A percentile compares a stretch with the other conserved stretches of the same genome.
Evolutionary conservation across 306 rosid genomes (phyloP).

Genomic region (Trifolium dubium): DNA sequence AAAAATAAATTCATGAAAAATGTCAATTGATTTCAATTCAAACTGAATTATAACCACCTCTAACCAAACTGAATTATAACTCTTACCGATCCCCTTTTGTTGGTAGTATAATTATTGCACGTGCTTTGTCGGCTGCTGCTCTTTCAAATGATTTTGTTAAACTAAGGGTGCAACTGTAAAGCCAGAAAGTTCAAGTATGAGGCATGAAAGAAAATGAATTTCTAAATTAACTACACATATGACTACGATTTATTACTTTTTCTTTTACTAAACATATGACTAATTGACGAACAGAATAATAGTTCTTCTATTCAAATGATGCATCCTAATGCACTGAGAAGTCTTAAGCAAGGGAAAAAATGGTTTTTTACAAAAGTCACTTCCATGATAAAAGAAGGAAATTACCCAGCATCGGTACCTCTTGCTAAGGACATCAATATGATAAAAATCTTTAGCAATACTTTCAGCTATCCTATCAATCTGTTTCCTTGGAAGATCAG

Average conservation of each 20-base stretch:
- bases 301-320: slow-evolving; percentile 6
- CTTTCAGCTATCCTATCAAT: slow-evolving; percentile 83
- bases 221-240: slow-evolving; percentile 20
- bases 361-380: slow-evolving; percentile 10
- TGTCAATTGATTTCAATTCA: slow-evolving; percentile 26
- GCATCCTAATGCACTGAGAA: neutral
- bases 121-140: slow-evolving; percentile 92
- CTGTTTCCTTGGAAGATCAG: slow-evolving; percentile 95
- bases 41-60: slow-evolving; percentile 13
- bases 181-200: slow-evolving; percentile 47
- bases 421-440: slow-evolving; percentile 87
- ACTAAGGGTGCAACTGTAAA: slow-evolving; percentile 85
- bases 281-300: neutral
- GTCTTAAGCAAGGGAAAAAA: slow-evolving; percentile 19
- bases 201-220: slow-evolving; percentile 39
- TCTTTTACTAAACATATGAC: slow-evolving; percentile 1
- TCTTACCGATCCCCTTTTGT: slow-evolving; percentile 89
- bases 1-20: slow-evolving; percentile 33
- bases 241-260: slow-evolving; percentile 14
- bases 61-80: slow-evolving; percentile 24
- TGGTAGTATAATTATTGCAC: slow-evolving; percentile 89
- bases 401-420: slow-evolving; percentile 64
- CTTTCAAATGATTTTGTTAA: slow-evolving; percentile 92
- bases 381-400: slow-evolving; percentile 35
- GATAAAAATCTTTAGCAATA: slow-evolving; percentile 75